These are phyloP conservation scores for Turritis glabra DNA, from an alignment of 345 rosid species.

Conservation along the genomic window DNA sequence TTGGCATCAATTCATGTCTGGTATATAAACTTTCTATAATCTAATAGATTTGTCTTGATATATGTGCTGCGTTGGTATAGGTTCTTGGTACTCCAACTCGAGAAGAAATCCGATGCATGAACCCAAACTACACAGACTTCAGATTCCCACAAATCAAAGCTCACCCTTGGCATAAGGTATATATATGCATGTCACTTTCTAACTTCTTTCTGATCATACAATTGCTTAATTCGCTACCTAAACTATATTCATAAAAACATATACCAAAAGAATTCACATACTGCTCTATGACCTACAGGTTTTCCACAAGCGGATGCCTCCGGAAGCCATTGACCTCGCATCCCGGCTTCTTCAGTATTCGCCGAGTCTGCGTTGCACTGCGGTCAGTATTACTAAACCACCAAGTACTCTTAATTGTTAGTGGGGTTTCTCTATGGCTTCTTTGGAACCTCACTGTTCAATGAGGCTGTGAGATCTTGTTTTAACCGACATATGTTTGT, in stretches of 20 bases:
- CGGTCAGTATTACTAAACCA: slow-evolving; percentile 50
- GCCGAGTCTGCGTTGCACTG: slow-evolving; percentile 77
- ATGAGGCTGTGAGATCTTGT: no score
- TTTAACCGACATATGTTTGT: neutral
- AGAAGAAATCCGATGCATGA: slow-evolving; percentile 93
- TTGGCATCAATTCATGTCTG: neutral
- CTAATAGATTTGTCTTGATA: neutral
- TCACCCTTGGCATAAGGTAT: slow-evolving; percentile 90
- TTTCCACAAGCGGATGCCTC: slow-evolving; percentile 85
- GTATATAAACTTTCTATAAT: neutral
- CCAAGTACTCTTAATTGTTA: neutral
- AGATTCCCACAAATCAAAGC: slow-evolving; percentile 81
- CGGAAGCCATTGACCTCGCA: slow-evolving; percentile 86
- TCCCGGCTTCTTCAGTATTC: slow-evolving; percentile 86
- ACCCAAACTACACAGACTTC: slow-evolving; percentile 78
- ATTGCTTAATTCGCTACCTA: neutral
- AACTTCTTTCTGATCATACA: neutral
- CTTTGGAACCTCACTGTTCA: no score
- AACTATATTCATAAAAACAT: neutral
- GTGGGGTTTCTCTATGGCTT: no score
- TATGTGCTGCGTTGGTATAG: slow-evolving; percentile 42
- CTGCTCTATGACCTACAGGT: slow-evolving; percentile 41
- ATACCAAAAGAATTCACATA: neutral
- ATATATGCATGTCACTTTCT: neutral
- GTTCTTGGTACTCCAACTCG: slow-evolving; percentile 94